These are phyloP conservation scores for Thermochaetoides thermophila DNA, from an alignment of 495 filamentous ascomycete species.

Conservation along the genomic window DNA sequence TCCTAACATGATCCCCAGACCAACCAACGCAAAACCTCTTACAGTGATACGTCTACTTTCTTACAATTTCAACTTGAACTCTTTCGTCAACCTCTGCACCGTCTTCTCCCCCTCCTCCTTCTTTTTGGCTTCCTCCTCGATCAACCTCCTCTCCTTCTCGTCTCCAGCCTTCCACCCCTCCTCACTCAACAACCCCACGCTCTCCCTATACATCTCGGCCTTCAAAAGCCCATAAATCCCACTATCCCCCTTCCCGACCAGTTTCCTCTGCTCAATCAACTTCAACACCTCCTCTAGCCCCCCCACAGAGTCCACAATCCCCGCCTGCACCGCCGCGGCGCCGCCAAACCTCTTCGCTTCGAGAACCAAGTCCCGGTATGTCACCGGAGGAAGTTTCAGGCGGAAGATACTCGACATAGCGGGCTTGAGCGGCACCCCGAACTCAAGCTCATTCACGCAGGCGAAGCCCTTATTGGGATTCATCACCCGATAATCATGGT, in stretches of 20 bases:
- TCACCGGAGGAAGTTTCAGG: conserved; percentile 41
- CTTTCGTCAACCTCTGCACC: conserved; percentile 24
- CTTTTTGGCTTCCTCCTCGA: conserved; percentile 19
- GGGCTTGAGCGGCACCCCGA: conserved; percentile 54
- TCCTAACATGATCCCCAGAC: too few relatives aligned
- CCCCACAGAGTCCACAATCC: conserved; percentile 54
- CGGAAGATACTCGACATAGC: conserved; percentile 64
- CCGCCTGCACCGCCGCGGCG: conserved; percentile 41
- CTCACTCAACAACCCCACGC: conserved; percentile 35
- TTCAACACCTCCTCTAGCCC: conserved; percentile 42
- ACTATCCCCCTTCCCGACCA: conserved; percentile 43
- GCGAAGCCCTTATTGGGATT: conserved; percentile 51
- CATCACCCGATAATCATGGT: conserved; percentile 70
- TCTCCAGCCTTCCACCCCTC: conserved; percentile 27
- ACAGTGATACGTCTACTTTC: too few relatives aligned
- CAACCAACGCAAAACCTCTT: too few relatives aligned
- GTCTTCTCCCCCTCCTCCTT: conserved; percentile 20
- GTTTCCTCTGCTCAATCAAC: conserved; percentile 38
- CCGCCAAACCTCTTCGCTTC: conserved; percentile 53
- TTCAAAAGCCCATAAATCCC: conserved; percentile 56
- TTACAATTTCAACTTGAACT: conserved; percentile 10
- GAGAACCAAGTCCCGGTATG: conserved; percentile 49
- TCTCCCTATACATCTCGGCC: conserved; percentile 55
- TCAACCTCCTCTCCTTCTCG: conserved; percentile 26
- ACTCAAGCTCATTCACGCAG: conserved; percentile 67